Evolutionary conservation across 176 grass and related monocot genomes (phyloP).

Genomic region (Aegilops sharonensis): DNA sequence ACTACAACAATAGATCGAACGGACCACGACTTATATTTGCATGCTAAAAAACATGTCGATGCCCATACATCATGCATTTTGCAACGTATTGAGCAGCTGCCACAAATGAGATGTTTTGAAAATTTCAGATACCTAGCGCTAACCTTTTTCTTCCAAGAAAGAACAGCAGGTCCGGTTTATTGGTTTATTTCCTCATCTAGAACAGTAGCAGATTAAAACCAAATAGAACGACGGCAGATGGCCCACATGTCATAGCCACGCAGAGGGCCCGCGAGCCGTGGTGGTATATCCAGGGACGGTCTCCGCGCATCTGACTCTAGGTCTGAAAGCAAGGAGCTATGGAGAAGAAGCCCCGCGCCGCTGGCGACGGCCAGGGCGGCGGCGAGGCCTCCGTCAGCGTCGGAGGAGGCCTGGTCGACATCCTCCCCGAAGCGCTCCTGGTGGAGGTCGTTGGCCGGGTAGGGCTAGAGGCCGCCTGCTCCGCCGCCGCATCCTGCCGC

Average conservation of each 20-base stretch:
- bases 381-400: slow-evolving; percentile 9
- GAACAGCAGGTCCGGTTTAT: too few species aligned
- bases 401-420: slow-evolving; percentile 32
- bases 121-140: too few species aligned
- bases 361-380: background rate
- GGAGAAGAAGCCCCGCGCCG: slow-evolving; percentile 55
- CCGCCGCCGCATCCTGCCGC: slow-evolving; percentile 76
- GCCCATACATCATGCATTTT: too few species aligned
- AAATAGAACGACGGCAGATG: background rate
- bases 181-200: too few species aligned
- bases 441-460: slow-evolving; percentile 70
- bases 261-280: background rate
- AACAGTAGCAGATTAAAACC: too few species aligned
- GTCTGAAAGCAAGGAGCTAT: slow-evolving; percentile 14
- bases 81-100: too few species aligned
- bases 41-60: too few species aligned
- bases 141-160: too few species aligned
- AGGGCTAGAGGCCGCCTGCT: slow-evolving; percentile 73
- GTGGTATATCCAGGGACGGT: background rate
- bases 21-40: too few species aligned
- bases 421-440: slow-evolving; percentile 66
- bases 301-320: slow-evolving; percentile 11
- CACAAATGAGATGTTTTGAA: too few species aligned
- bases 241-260: slow-evolving; percentile 11
- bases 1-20: too few species aligned